phyloP scores from a whole-genome alignment of 1,284 basidiomycete species.

The Ustilago sp. region DNA sequence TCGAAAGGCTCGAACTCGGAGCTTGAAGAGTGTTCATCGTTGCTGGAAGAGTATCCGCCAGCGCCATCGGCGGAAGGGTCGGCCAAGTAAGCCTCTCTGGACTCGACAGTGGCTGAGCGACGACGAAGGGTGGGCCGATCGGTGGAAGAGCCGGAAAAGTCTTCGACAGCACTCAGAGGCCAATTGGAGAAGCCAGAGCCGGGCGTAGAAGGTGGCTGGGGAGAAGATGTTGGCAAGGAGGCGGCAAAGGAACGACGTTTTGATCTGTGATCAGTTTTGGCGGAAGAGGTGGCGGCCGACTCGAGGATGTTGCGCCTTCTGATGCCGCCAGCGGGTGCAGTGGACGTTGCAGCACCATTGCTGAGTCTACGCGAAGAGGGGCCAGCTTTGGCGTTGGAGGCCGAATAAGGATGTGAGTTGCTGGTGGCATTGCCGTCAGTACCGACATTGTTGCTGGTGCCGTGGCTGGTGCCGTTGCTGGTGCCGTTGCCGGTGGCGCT shows the following conservation, averaged over 20 bases:
- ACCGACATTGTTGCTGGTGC: not conserved
- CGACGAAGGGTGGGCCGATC: constrained; percentile 29
- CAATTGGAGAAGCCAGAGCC: constrained; percentile 14
- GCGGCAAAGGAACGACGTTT: constrained; percentile 19
- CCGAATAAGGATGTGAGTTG: constrained; percentile 10
- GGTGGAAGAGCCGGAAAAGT: constrained; percentile 44
- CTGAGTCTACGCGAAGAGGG: constrained; percentile 38
- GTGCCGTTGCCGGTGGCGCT: constrained; percentile 3
- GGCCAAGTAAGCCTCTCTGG: constrained; percentile 54
- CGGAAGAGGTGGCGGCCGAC: constrained; percentile 20
- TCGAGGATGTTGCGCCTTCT: constrained; percentile 42
- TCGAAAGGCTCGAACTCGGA: constrained; percentile 53
- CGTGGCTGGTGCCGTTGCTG: constrained; percentile 2
- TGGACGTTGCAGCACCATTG: constrained; percentile 6
- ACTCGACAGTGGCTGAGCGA: constrained; percentile 40
- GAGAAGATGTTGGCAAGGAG: constrained; percentile 21
- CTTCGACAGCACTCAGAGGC: constrained; percentile 14
- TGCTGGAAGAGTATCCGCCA: constrained; percentile 39
- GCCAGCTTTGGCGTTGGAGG: constrained; percentile 30
- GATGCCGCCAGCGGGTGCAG: constrained; percentile 11
- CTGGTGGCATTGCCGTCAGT: constrained; percentile 1
- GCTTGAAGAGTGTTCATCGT: constrained; percentile 42
- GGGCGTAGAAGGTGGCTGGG: constrained; percentile 30
- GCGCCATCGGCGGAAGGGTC: constrained; percentile 45
- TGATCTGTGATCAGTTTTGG: constrained; percentile 13